These are phyloP conservation scores for Apophysomyces ossiformis DNA, from an alignment of 371 early-diverging fungal genomes.

Conservation along the genomic window DNA sequence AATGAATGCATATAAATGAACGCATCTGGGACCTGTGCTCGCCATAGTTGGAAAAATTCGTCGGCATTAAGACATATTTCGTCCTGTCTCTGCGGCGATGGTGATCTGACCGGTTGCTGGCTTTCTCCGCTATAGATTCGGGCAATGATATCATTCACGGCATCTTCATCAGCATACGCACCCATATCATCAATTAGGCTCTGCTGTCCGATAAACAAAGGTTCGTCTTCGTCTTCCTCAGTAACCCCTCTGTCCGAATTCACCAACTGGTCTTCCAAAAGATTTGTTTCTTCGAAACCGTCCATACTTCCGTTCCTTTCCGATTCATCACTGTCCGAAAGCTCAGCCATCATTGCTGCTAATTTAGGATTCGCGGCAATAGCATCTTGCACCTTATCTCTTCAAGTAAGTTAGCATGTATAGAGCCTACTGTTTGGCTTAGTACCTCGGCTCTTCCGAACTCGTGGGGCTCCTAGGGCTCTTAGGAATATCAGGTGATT, in stretches of 20 bases:
- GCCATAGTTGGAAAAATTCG: slow-evolving; percentile 31
- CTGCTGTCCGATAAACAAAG: slow-evolving; percentile 13
- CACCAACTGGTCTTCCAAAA: not conserved
- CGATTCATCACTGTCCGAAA: slow-evolving; percentile 15
- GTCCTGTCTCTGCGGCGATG: not conserved
- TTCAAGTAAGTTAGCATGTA: not conserved
- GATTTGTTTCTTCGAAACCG: not conserved
- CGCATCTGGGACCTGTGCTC: slow-evolving; percentile 41
- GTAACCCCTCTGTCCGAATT: slow-evolving; percentile 1
- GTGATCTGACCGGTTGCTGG: slow-evolving; percentile 1
- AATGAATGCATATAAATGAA: slow-evolving; percentile 42
- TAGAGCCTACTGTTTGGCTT: not conserved
- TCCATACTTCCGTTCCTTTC: slow-evolving; percentile 24
- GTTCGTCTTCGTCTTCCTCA: slow-evolving; percentile 43
- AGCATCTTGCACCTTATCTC: slow-evolving; percentile 40
- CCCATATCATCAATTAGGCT: slow-evolving; percentile 36
- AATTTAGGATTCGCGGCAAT: slow-evolving; percentile 38
- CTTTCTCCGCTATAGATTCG: slow-evolving; percentile 46
- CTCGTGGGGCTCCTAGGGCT: not conserved
- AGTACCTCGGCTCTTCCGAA: slow-evolving; percentile 5
- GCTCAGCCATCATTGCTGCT: slow-evolving; percentile 26
- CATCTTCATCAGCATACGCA: slow-evolving; percentile 58
- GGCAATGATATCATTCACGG: slow-evolving; percentile 58
- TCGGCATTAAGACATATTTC: slow-evolving; percentile 13
- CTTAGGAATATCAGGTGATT: not conserved